Evolutionary conservation across 768 basidiomycete genomes (phyloP).

Genomic region (Wakefieldia striispora): DNA sequence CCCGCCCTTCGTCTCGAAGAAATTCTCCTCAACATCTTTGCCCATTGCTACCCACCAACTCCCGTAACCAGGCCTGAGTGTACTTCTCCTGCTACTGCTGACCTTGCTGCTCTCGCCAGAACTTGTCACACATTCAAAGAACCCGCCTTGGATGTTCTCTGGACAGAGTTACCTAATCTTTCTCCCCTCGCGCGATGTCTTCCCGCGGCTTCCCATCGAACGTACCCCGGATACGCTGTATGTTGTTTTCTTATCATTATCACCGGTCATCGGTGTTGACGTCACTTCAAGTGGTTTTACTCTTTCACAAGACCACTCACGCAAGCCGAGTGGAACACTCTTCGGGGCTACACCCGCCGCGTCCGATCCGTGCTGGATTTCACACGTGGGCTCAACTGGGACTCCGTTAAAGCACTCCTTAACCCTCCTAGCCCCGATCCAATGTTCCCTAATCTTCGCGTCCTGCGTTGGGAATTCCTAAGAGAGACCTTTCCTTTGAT

Average conservation of each 20-base stretch:
- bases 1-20: conserved; percentile 10
- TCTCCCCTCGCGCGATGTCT: conserved; percentile 14
- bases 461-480: conserved; percentile 20
- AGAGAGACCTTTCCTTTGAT: conserved; percentile 15
- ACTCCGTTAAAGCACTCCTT: conserved; percentile 15
- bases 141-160: conserved; percentile 16
- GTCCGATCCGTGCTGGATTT: background rate
- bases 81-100: background rate
- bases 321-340: background rate
- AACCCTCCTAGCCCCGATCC: conserved; percentile 15
- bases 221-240: conserved; percentile 12
- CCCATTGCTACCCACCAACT: conserved; percentile 4
- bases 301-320: background rate
- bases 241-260: background rate
- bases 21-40: conserved; percentile 11
- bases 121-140: conserved; percentile 19
- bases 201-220: conserved; percentile 7
- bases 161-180: conserved; percentile 12
- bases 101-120: conserved; percentile 14
- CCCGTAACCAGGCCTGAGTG: background rate
- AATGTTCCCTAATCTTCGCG: conserved; percentile 20
- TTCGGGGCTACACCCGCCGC: too few species aligned
- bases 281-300: conserved; percentile 8
- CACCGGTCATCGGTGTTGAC: background rate
- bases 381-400: conserved; percentile 16